Base-by-base conservation (phyloP, 2,329 filamentous ascomycete species). In the Talaromyces sp. region DNA sequence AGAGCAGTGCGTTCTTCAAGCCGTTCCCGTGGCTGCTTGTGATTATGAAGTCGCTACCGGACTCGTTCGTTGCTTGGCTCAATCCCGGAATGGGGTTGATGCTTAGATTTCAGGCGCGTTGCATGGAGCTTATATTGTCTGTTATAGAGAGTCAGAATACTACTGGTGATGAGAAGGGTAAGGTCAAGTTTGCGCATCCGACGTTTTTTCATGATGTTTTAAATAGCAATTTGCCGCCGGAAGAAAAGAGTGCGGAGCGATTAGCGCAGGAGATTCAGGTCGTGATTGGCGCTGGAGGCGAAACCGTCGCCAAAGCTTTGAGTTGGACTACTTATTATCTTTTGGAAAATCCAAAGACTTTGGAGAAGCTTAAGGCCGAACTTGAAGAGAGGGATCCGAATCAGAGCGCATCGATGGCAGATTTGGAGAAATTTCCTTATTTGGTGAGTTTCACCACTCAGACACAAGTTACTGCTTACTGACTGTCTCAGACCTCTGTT, bases 221-320 rank as follows among this genome's bases (percentile, higher is more conserved):
- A 1, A 60, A 69, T 41, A 72, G 71, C 60, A 64, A 69, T 9
- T 54, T 76, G 10, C 72, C 76, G 0, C 52, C 64, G 0, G 66
- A 71, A 16, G 77, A 79, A 62, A 81, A 81, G 66, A 72, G 73
- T 2, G 69, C 70, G 2, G 65, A 69, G 9, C 70, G 76, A 4
- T 62, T 79, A 24, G 69, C 67, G 19, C 73, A 75, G 31, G 77
- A 79, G 47, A 72, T 71, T 24, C 67, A 72, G 54, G 64, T 73
- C 3, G 59, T 78, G 5, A 66, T 75, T 1, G 66, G 70, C 19
- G 76, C 76, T 4, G 76, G 76, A 0, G 66, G 71, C 2, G 74
- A 76, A 39, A 78, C 76, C 0, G 78, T 75, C 0, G 73, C 74
- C 8, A 68, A 70, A 59, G 67, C 71, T 0, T 66, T 75, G 62